Evolutionary conservation across 164 flowering plant species (phyloP).

Genomic region (Vitis labrusca): DNA sequence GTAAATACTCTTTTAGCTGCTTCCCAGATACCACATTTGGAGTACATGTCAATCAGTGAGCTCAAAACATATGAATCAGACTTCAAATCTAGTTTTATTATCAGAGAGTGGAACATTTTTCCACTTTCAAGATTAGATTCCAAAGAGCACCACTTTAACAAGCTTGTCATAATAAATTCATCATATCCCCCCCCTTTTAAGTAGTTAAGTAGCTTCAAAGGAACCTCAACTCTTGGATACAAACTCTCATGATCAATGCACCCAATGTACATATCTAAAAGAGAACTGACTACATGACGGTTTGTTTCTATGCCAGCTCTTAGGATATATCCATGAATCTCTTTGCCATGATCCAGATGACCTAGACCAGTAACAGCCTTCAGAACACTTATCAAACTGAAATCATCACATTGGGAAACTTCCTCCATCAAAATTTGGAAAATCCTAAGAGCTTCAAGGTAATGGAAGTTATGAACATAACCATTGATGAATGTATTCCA

Average conservation of each 20-base stretch:
- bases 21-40: conserved; percentile 31
- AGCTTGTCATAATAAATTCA: conserved; percentile 28
- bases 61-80: conserved; percentile 22
- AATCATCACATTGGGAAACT: conserved; percentile 24
- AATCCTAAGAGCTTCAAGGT: conserved; percentile 22
- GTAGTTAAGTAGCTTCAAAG: conserved; percentile 23
- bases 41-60: conserved; percentile 32
- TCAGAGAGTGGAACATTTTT: conserved; percentile 26
- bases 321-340: conserved; percentile 22
- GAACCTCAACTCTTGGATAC: conserved; percentile 2
- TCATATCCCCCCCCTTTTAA: conserved; percentile 22
- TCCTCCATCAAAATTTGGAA: conserved; percentile 24
- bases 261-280: conserved; percentile 34
- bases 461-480: conserved; percentile 16
- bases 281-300: conserved; percentile 24
- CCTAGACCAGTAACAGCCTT: conserved; percentile 21
- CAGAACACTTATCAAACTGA: conserved; percentile 26
- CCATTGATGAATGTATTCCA: conserved; percentile 34
- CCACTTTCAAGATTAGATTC: conserved; percentile 23
- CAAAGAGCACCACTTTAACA: conserved; percentile 31
- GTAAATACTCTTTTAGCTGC: conserved; percentile 29
- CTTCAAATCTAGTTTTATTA: conserved; percentile 23
- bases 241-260: conserved; percentile 20
- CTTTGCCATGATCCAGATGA: conserved; percentile 6
- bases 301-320: conserved; percentile 29